Percentiles rank a stretch among this genome's conserved stretches.
phyloP scores from a whole-genome alignment of 768 basidiomycete genomes.

The Boletus tylopilopsis region DNA sequence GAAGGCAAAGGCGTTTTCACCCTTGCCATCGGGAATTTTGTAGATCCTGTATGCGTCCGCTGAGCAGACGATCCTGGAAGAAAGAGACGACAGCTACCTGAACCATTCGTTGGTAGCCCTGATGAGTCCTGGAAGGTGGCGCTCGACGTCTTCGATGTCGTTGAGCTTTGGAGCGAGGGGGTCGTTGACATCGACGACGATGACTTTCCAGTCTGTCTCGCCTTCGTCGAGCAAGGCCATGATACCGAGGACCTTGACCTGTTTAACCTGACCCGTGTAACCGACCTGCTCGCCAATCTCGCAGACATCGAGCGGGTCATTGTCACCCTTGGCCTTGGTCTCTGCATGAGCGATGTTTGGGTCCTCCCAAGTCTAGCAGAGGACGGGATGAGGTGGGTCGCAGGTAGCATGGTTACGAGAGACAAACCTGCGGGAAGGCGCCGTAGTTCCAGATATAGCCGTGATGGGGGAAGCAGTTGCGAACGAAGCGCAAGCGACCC shows the following conservation, averaged over 20 bases:
- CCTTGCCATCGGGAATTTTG: conserved; percentile 95
- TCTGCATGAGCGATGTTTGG: conserved; percentile 82
- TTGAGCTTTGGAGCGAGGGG: conserved; percentile 96
- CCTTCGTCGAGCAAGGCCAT: conserved; percentile 99
- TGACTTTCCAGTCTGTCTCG: conserved; percentile 99
- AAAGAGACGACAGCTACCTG: conserved; percentile 59
- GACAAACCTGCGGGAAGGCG: conserved; percentile 89
- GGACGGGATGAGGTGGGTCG: neutral
- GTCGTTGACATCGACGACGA: conserved; percentile 95
- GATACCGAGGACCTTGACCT: conserved; percentile 99
- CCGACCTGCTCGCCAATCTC: conserved; percentile 99
- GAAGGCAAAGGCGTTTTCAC: conserved; percentile 98
- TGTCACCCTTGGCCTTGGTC: conserved; percentile 98
- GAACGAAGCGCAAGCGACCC: conserved; percentile 92
- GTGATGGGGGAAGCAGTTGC: conserved; percentile 99
- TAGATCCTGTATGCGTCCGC: conserved; percentile 61
- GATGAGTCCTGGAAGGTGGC: conserved; percentile 94
- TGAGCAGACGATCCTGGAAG: neutral
- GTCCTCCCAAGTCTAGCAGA: conserved; percentile 92
- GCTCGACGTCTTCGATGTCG: conserved; percentile 98
- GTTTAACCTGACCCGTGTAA: conserved; percentile 95
- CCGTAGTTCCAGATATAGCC: conserved; percentile 99
- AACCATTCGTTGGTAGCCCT: conserved; percentile 99
- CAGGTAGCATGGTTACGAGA: neutral
- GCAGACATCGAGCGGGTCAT: conserved; percentile 99